Evolutionary conservation across 495 filamentous ascomycete genomes (phyloP).

Genomic region (Immersiella caudata): DNA sequence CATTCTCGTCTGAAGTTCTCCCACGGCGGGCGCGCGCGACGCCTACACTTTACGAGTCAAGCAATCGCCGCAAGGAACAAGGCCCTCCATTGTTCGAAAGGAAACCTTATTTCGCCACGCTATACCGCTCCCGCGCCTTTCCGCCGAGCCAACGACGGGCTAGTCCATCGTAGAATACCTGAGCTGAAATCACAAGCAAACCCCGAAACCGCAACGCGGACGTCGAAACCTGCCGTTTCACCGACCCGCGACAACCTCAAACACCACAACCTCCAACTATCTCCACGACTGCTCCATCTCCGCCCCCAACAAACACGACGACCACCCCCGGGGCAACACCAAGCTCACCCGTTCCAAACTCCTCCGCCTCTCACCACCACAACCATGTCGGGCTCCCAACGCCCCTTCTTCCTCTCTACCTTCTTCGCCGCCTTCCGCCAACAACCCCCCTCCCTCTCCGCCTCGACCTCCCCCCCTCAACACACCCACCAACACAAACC

Average conservation of each 20-base stretch:
- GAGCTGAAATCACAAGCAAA: neutral
- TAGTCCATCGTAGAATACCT: neutral
- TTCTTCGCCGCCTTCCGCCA: slow-evolving; percentile 83
- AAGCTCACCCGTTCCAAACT: neutral
- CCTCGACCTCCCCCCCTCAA: slow-evolving; percentile 35
- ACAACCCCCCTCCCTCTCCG: slow-evolving; percentile 40
- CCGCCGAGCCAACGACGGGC: neutral
- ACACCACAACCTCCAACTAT: neutral
- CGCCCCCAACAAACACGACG: neutral
- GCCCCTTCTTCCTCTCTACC: slow-evolving; percentile 79
- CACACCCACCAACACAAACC: slow-evolving; percentile 48
- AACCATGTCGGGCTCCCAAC: slow-evolving; percentile 68
- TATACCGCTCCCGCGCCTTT: neutral
- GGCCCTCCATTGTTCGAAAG: neutral
- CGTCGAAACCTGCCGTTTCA: neutral
- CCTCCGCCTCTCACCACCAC: neutral
- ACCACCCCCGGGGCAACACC: neutral
- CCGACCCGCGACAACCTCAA: neutral
- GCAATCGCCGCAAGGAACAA: neutral
- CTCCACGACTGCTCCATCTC: neutral
- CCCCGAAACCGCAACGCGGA: neutral
- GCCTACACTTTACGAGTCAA: neutral
- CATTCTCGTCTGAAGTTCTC: neutral
- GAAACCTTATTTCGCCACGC: slow-evolving; percentile 1
- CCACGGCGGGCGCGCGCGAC: neutral